Conservation (phyloP, 306 rosid species). For the Malus fusca region DNA sequence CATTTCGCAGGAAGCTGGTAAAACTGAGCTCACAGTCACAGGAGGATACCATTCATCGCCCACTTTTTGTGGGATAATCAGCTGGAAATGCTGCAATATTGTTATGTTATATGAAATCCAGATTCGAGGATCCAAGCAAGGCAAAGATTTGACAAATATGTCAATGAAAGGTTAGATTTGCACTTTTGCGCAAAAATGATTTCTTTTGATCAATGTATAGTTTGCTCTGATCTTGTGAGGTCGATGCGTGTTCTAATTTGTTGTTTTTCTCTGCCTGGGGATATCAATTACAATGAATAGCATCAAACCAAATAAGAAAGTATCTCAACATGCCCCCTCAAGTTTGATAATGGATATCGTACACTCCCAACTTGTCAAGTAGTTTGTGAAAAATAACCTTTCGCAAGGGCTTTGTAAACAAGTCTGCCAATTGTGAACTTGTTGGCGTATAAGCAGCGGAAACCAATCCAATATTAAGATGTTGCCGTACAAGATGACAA, state of each 20-base stretch:
- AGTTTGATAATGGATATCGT: not conserved
- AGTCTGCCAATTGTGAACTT: not conserved
- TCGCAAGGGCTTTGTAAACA: not conserved
- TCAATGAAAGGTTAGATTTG: no score
- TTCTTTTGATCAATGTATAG: not conserved
- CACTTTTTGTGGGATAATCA: no score
- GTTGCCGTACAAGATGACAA: not conserved
- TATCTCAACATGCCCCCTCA: not conserved
- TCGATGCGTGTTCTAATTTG: not conserved
- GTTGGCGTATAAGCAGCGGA: not conserved
- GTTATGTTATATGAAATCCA: not conserved
- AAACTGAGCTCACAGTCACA: no score
- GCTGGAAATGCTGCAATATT: no score
- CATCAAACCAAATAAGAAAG: not conserved
- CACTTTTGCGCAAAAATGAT: no score
- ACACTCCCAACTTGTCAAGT: not conserved
- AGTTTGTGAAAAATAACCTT: no score
- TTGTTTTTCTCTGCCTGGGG: no score
- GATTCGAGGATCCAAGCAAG: not conserved
- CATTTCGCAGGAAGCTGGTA: not conserved
- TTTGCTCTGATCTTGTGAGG: not conserved
- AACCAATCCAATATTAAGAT: no score
- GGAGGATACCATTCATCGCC: no score
- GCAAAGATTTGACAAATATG: not conserved
- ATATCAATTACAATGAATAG: no score